Base-by-base conservation (phyloP, 176 grass and related monocot genomes). In the Areca catechu region DNA sequence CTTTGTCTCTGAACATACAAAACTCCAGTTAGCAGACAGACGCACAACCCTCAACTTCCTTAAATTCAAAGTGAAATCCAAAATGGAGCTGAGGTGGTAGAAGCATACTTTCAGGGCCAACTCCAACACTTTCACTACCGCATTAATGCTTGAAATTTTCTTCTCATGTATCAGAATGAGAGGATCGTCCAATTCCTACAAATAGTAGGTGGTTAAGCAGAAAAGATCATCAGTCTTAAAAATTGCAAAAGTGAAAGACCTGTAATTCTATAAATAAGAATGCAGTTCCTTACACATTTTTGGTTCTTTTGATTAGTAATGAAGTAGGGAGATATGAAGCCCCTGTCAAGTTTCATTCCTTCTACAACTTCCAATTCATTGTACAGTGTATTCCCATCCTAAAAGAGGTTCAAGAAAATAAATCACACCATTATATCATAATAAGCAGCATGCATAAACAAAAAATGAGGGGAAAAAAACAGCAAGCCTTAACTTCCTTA, bases 281-380 rank as follows among this genome's bases (percentile, higher is more conserved):
- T 43, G 34, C 9, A 21, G 37, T 9, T 50, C 47, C 67, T 78
- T 29, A 84, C 81, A 71, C 76, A 78, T 60, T 75, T 79, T 61
- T 78, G 65, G 54, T 59, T 79, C 80, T 83, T 77, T 20, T 77
- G 74, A 62, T 73, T 72, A 49, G 74, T 77, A 50, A 83, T 67
- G 17, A 83, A 77, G 61, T 83, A 73, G 0, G 74, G 74, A 60
- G 74, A 83, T 19, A 78, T 72, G 62, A 77, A 84, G 47, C 81
- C 81, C 71, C 62, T 74, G 54, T 84, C 81, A 48, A 79, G 71
- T 49, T 84, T 78, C 81, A 84, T 75, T 52, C 81, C 81, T 75
- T 84, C 76, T 25, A 75, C 71, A 60, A 84, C 70, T 71, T 84
- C 81, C 56, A 84, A 53, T 50, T 84, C 71, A 12, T 70, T 79